Evolutionary conservation across 306 rosid species (phyloP).

Genomic region (Prunus dulcis): DNA sequence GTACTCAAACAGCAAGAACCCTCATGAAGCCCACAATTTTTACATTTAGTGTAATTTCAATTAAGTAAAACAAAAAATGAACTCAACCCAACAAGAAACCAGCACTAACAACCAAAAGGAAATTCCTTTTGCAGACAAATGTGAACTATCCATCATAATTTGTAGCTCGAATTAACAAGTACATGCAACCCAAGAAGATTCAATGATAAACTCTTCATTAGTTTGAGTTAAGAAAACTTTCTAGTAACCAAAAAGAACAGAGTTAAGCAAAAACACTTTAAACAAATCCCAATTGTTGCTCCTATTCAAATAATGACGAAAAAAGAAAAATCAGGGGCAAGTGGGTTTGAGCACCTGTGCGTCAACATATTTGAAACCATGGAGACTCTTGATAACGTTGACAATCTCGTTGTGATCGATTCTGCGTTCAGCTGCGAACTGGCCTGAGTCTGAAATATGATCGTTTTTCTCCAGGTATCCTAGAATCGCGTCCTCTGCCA

Average conservation of each 20-base stretch:
- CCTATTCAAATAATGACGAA: background rate
- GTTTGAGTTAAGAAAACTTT: background rate
- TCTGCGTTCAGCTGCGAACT: conserved; percentile 51
- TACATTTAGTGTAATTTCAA: background rate
- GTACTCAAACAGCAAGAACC: background rate
- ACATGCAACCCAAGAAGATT: too few species aligned
- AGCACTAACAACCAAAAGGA: background rate
- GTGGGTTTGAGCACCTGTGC: conserved; percentile 39
- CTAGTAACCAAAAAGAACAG: background rate
- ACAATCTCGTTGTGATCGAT: conserved; percentile 66
- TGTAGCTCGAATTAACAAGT: background rate
- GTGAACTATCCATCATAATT: background rate
- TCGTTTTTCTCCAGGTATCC: conserved; percentile 48
- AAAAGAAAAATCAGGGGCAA: background rate
- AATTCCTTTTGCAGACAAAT: background rate
- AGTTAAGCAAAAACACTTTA: background rate
- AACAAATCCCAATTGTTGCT: background rate
- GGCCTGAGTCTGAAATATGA: conserved; percentile 66
- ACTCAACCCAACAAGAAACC: background rate
- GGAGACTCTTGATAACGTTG: conserved; percentile 76
- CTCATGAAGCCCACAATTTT: background rate
- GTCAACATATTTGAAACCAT: conserved; percentile 72
- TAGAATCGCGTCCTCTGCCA: conserved; percentile 76
- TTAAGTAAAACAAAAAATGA: background rate
- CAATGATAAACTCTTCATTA: background rate